Base-by-base conservation (phyloP, 768 basidiomycete genomes). In the Suillus americanus region DNA sequence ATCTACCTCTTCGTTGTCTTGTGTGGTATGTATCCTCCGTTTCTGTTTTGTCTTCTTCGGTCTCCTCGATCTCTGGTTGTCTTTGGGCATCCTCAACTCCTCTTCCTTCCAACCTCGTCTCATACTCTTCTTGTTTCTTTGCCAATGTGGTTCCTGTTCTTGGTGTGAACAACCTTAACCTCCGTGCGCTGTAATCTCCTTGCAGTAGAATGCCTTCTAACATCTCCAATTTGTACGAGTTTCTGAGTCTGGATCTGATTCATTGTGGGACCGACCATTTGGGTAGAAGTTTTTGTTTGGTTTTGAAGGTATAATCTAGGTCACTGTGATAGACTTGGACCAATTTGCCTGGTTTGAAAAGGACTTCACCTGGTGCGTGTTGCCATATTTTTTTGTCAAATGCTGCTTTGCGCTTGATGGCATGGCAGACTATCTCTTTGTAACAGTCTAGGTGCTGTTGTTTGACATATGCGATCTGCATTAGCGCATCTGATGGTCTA, bases 361-460 rank as follows among this genome's bases (percentile, higher is more conserved):
- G 45, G 4, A 75, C 70, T n/a, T 67, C 72, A 1, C 73, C 64
- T 3, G 66, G 48, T 13, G 43, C 46, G 10, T 33, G 50, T 1
- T 16, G 37, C 30, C 67, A 13, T 0, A 79, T 70, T 18, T 62
- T 65, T 43, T 60, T 51, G 65, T 79, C 75, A 51, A 78, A 80
- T 1, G 51, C 67, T 2, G 25, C 61, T 57, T 78, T 79, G 12
- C 73, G 30, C 14, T 62, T 57, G 10, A 63, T 16, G 8, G 75
- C 74, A 48, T 79, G 74, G 5, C 61, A 40, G 0, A 76, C 61
- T 0, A 67, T 63, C 10, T 70, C 62, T 2, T 68, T 63, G 60
- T 75, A 74, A 1, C 73, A 75, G 45, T 79, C 77, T 0, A 75
- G 60, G 8, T 68, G 67, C 46, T 77, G 77, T 62, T 77, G 75